Base-by-base conservation (phyloP, 2,329 filamentous ascomycete species). In the Fusarium annulatum region DNA sequence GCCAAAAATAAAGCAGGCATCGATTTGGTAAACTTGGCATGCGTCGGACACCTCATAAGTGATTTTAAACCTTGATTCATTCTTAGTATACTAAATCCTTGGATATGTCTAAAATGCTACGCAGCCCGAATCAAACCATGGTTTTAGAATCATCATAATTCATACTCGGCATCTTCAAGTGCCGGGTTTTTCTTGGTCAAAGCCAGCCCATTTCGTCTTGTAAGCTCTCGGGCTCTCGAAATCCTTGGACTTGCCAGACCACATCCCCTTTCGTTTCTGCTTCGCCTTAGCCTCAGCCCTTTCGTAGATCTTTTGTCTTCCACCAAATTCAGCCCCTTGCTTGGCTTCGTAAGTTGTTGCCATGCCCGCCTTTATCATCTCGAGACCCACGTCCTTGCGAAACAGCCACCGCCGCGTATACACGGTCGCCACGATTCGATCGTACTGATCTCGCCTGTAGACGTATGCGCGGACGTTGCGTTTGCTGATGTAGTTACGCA, bases 301-400 rank as follows among this genome's bases (percentile, higher is more conserved):
- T 72, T 89, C 87, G 80, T 96, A 96, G 67, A 87, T 81, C 53
- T 85, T 84, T 76, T 91, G 89, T 63, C 88, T 85, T 1, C 91
- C 90, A 30, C 96, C 96, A 86, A 96, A 99, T 80, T 98, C 96
- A 26, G 90, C 92, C 7, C 96, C 96, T 9, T 87, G 89, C 83
- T 97, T 98, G 34, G 94, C 96, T 84, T 98, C 96, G 81, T 98
- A 99, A 7, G 96, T 92, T 5, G 94, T 97, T 45, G 96, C 96
- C 72, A 97, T 84, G 1, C 96, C 96, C 28, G 85, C 87, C 83
- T 91, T 93, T 70, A 99, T 84, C 95, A 99, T 97, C 81, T 97
- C 93, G 69, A 95, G 84, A 7, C 96, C 95, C 9, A 99, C 93
- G 81, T 99, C 95, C 65, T 88, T 89, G 75, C 90, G 91, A 67